Base-by-base conservation (phyloP, 208 protist species). In the Crithidia mellificae region DNA sequence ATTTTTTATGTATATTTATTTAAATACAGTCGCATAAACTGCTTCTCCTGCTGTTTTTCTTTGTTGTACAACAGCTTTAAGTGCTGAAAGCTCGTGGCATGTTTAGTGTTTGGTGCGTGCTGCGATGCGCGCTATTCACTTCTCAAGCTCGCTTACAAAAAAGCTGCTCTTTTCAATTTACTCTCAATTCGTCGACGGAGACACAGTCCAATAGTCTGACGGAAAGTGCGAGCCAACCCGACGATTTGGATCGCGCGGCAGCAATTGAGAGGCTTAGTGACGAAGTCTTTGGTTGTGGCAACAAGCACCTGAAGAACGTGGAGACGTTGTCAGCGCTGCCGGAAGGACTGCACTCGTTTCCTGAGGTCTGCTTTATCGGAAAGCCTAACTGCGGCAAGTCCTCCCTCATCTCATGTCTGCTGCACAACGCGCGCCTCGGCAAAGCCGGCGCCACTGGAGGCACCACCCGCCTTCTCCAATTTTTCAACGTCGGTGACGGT, bases 321-420 rank as follows among this genome's bases (percentile, higher is more conserved):
- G 80, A 87, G 47, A 77, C 68, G 14, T 69, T 96, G 29, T 84
- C 80, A 32, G 56, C 89, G 11, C 78, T 96, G 19, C 92, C 92
- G 17, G 88, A 96, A 75, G 92, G 92, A 11, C 64, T 94, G 32
- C 84, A 92, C 61, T 96, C 92, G 1, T 93, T 91, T 64, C 92
- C 92, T 0, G 88, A 96, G 64, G 85, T 96, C 36, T 95, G 92
- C 66, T 93, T 96, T 57, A 93, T 95, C 54, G 92, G 92, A 15
- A 92, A 93, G 65, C 88, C 92, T 1, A 94, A 90, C 54, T 81
- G 79, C 41, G 92, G 92, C 34, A 96, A 96, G 73, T 96, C 92
- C 9, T 85, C 85, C 15, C 77, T 96, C 11, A 85, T 96, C 52
- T 90, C 89, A 0, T 87, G 77, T 38, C 72, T 96, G 15, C 64